phyloP scores from a whole-genome alignment of 2,329 filamentous ascomycete species.

The Teratosphaeria gauchensis region DNA sequence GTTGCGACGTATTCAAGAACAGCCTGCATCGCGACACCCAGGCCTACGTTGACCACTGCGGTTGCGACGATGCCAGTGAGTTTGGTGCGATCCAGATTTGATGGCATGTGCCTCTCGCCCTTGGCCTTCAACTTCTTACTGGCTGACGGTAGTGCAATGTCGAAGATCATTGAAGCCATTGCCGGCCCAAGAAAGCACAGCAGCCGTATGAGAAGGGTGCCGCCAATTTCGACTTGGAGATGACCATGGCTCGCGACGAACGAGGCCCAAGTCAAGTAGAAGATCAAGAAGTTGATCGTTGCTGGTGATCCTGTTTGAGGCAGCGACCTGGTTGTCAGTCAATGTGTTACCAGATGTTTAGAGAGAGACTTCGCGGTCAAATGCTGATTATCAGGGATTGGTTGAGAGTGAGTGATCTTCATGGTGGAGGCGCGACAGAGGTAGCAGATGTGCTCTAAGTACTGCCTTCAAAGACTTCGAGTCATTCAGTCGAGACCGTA shows the following conservation, averaged over 20 bases:
- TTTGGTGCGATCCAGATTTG: constrained; percentile 30
- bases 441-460: not conserved
- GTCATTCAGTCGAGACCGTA: not conserved
- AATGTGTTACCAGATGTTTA: not conserved
- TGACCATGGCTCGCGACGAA: constrained; percentile 69
- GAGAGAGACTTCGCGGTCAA: not conserved
- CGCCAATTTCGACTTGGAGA: constrained; percentile 64
- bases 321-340: not conserved
- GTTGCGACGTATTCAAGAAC: constrained; percentile 47
- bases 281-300: constrained; percentile 75
- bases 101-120: constrained; percentile 43
- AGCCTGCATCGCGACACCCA: constrained; percentile 46
- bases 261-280: constrained; percentile 83
- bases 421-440: not conserved
- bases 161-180: constrained; percentile 61
- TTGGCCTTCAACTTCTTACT: constrained; percentile 60
- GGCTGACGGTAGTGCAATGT: constrained; percentile 59
- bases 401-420: not conserved
- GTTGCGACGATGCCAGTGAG: constrained; percentile 44
- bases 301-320: constrained; percentile 53
- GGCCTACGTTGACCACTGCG: constrained; percentile 45
- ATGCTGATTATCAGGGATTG: too few relatives aligned
- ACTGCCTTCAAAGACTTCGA: too few relatives aligned
- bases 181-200: constrained; percentile 67
- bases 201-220: constrained; percentile 56